Conservation (phyloP, 208 protist genomes). For the Naegleria fowleri region DNA sequence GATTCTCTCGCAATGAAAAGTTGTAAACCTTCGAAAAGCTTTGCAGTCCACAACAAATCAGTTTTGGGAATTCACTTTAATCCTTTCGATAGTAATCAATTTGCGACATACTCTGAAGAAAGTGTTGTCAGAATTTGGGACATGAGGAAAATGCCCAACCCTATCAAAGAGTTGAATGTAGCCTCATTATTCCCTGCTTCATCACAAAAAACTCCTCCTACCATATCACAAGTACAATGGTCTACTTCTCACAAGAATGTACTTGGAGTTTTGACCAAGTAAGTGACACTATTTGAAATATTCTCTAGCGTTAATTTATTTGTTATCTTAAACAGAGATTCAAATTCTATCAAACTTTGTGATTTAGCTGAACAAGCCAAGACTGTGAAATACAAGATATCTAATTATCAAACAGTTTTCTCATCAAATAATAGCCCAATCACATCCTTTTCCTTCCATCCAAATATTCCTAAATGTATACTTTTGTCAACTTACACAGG, state of each 20-base stretch:
- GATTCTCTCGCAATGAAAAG: not conserved
- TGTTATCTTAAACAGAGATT: not conserved
- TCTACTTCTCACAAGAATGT: not conserved
- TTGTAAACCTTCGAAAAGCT: not conserved
- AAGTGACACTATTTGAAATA: not conserved
- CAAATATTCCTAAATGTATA: not conserved
- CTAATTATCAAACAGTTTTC: not conserved
- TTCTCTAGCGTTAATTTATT: not conserved
- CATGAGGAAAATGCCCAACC: not conserved
- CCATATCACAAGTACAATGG: not conserved
- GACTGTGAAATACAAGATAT: not conserved
- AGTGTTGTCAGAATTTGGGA: conserved; percentile 2
- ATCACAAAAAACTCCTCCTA: not conserved
- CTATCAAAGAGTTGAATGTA: not conserved
- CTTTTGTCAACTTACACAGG: not conserved
- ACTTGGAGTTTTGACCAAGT: not conserved
- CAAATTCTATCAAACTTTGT: not conserved
- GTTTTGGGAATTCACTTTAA: not conserved
- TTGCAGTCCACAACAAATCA: not conserved
- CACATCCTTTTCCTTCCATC: conserved; percentile 11
- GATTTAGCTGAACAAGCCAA: not conserved
- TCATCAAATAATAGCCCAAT: not conserved
- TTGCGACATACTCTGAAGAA: not conserved
- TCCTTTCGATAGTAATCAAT: not conserved
- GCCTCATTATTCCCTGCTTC: not conserved